Evolutionary conservation across 1,139 yeast species (phyloP).

Genomic region (Yamadazyma friedrichii): DNA sequence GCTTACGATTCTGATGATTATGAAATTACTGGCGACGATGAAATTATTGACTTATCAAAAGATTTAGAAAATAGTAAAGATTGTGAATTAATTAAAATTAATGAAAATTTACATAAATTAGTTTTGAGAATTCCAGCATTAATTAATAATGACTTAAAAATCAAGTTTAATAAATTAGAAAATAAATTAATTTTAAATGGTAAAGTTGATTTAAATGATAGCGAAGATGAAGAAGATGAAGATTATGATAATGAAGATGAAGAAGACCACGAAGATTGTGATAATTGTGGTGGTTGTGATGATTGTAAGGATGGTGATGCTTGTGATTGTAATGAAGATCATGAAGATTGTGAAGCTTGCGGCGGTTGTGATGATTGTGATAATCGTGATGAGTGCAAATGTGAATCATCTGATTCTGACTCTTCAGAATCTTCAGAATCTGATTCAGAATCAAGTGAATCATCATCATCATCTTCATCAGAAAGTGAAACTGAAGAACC

Average conservation of each 20-base stretch:
- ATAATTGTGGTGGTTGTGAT: constrained; percentile 6
- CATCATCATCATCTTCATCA: constrained; percentile 10
- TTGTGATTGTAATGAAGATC: constrained; percentile 1
- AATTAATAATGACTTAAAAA: constrained; percentile 41
- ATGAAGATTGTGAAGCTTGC: constrained; percentile 6
- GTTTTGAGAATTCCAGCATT: constrained; percentile 45
- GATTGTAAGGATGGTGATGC: constrained; percentile 9
- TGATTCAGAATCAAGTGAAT: constrained; percentile 11
- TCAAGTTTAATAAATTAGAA: constrained; percentile 42
- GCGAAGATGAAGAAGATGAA: constrained; percentile 22
- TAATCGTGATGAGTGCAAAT: constrained; percentile 7
- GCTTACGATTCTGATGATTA: constrained; percentile 35
- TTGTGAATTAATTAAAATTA: constrained; percentile 42
- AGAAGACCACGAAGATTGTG: constrained; percentile 5
- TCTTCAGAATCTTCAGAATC: constrained; percentile 4
- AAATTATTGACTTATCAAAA: constrained; percentile 41
- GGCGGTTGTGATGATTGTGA: constrained; percentile 10
- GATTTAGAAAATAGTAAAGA: constrained; percentile 47
- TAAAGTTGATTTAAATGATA: constrained; percentile 29
- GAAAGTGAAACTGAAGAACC: constrained; percentile 5
- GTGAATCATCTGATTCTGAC: constrained; percentile 10
- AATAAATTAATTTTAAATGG: constrained; percentile 46
- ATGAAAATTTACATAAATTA: constrained; percentile 42
- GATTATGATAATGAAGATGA: constrained; percentile 18
- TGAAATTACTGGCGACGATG: constrained; percentile 20